A percentile compares a stretch with the other conserved stretches of the same genome.
Conservation (phyloP, 169 alveolate genomes). For the Plasmodium billcollinsi region DNA sequence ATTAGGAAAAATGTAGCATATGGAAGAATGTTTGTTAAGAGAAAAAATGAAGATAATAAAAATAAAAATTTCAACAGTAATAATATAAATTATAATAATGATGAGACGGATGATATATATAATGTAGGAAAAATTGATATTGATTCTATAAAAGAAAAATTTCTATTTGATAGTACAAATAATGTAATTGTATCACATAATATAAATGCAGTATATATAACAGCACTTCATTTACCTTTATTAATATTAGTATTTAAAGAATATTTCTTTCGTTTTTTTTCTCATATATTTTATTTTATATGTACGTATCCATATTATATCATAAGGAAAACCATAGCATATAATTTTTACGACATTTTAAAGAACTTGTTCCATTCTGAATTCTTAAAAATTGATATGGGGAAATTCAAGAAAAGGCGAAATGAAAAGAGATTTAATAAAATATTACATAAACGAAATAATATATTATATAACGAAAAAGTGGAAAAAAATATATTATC, state of each 20-base stretch:
- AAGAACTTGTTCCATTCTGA: conserved; percentile 16
- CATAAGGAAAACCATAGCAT: conserved; percentile 64
- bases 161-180: conserved; percentile 39
- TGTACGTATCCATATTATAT: conserved; percentile 74
- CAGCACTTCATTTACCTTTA: conserved; percentile 37
- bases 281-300: conserved; percentile 73
- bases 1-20: conserved; percentile 28
- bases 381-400: conserved; percentile 17
- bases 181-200: conserved; percentile 65
- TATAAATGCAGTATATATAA: conserved; percentile 70
- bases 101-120: conserved; percentile 34
- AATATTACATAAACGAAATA: conserved; percentile 2
- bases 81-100: conserved; percentile 6
- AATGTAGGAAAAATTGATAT: conserved; percentile 32
- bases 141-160: conserved; percentile 38
- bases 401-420: conserved; percentile 12
- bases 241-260: conserved; percentile 43
- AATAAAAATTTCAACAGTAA: background rate
- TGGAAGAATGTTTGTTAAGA: conserved; percentile 11
- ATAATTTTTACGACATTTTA: conserved; percentile 50
- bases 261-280: conserved; percentile 57
- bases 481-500: background rate
- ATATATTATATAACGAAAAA: background rate
- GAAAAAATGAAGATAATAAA: conserved; percentile 9
- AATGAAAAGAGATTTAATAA: conserved; percentile 4